Evolutionary conservation across 2,329 filamentous ascomycete species (phyloP), one percentile per base, ranked within the genome.

Genomic region (Apiospora aurea): DNA sequence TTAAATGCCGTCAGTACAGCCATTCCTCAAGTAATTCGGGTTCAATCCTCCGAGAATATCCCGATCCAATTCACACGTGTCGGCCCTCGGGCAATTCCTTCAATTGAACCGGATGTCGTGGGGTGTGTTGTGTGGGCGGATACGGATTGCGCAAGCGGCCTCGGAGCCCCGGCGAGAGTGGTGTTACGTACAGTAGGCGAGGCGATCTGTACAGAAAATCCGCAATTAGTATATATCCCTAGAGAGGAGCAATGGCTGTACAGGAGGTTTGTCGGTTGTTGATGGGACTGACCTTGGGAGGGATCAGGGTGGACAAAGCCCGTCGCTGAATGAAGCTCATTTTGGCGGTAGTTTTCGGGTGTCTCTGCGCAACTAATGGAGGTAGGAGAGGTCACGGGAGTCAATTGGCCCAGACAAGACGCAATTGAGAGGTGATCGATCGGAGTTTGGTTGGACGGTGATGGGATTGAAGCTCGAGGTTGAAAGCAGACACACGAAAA

Each of bases 251-350:
- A 2, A 61, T 34, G 16, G 4, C 18, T n/a, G n/a, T 47, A 21
- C 14, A 14, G 44, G 8, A 6, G 44, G 14, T 3, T 41, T 67
- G 46, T 38, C 34, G 24, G 29, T 43, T 8, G 34, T 26, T n/a
- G 47, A 24, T 43, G n/a, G 13, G 21, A 64, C 79, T 69, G 68
- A 97, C 96, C 95, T 99, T 99, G 82, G 97, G 96, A 80, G 97
- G 97, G 81, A 99, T 98, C 85, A 99, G 93, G 89, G 97, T 97
- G 83, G 96, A 98, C 83, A 98, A 93, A 89, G 91, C 93, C 87
- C 95, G 92, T 87, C 93, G 94, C 82, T 92, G 90, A 82, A 97
- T 89, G 91, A 92, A 96, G 90, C 94, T 97, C 95, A 97, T 98
- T 86, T 87, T 94, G 89, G 83, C 81, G 80, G 80, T 64, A 18